These are phyloP conservation scores for Talaromyces sp. DNA, from an alignment of 2,329 filamentous ascomycete species.

Conservation along the genomic window DNA sequence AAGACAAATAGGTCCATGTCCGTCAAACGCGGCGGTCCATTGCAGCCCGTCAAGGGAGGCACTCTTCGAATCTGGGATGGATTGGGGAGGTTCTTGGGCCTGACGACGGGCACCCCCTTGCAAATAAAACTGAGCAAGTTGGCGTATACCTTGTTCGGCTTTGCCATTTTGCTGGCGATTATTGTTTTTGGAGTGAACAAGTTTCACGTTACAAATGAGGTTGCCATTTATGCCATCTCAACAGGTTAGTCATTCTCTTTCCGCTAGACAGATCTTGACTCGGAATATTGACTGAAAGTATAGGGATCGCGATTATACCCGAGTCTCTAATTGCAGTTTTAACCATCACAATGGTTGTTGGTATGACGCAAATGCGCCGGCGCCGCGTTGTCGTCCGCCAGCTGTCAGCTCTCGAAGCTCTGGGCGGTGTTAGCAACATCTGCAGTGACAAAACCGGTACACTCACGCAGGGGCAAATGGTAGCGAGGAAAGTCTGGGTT, in stretches of 20 bases:
- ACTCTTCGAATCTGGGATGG: conserved; percentile 45
- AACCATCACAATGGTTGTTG: conserved; percentile 57
- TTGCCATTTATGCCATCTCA: conserved; percentile 56
- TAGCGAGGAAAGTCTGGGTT: conserved; percentile 55
- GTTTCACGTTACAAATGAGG: conserved; percentile 53
- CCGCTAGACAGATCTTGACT: too few relatives aligned
- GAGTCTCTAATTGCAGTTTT: conserved; percentile 59
- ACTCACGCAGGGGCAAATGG: conserved; percentile 53
- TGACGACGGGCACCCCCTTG: conserved; percentile 71
- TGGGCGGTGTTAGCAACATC: conserved; percentile 55
- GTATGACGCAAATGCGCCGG: conserved; percentile 50
- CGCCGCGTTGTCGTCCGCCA: conserved; percentile 52
- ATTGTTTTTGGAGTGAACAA: conserved; percentile 58
- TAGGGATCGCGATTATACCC: conserved; percentile 55
- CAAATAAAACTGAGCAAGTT: conserved; percentile 83
- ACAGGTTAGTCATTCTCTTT: conserved; percentile 36
- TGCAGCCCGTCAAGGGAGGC: conserved; percentile 47
- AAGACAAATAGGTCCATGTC: conserved; percentile 38
- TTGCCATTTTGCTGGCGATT: conserved; percentile 60
- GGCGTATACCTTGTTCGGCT: conserved; percentile 71
- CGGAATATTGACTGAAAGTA: too few relatives aligned
- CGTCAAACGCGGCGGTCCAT: conserved; percentile 41
- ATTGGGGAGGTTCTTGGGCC: conserved; percentile 52
- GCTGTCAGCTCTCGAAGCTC: conserved; percentile 50
- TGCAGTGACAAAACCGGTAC: conserved; percentile 57